Percentiles rank a stretch among this genome's conserved stretches.
Evolutionary conservation across 2,329 filamentous ascomycete genomes (phyloP).

Genomic region (Botryotinia calthae): DNA sequence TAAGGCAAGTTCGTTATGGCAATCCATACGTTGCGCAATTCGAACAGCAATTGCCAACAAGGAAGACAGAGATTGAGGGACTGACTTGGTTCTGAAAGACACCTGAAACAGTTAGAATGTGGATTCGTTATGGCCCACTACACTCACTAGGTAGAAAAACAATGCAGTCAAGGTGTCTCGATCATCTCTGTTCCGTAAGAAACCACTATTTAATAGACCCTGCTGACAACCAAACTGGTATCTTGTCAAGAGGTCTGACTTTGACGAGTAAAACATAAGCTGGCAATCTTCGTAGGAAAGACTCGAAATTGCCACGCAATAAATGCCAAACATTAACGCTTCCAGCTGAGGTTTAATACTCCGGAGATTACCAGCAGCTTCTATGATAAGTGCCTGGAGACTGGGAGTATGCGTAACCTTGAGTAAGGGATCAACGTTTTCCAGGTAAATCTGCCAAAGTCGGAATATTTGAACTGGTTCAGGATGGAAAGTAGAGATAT

Average conservation of each 20-base stretch:
- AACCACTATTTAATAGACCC: constrained; percentile 45
- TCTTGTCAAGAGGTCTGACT: constrained; percentile 41
- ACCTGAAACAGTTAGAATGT: constrained; percentile 29
- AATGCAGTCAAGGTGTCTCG: constrained; percentile 50
- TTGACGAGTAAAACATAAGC: constrained; percentile 40
- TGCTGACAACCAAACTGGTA: constrained; percentile 49
- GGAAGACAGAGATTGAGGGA: constrained; percentile 59
- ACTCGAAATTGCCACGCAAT: constrained; percentile 57
- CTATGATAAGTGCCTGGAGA: constrained; percentile 62
- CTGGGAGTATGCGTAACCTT: constrained; percentile 72
- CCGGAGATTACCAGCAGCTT: constrained; percentile 56
- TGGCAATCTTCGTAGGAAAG: constrained; percentile 55
- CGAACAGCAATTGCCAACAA: constrained; percentile 65
- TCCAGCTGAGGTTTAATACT: constrained; percentile 57
- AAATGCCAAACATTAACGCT: constrained; percentile 64
- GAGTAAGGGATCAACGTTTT: constrained; percentile 71
- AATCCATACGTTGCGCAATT: constrained; percentile 64
- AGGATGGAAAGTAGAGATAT: constrained; percentile 51
- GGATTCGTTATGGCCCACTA: constrained; percentile 1
- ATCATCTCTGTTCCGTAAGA: constrained; percentile 43
- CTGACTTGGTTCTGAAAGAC: constrained; percentile 42
- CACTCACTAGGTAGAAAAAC: constrained; percentile 52
- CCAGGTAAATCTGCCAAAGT: constrained; percentile 72
- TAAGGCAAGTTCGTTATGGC: constrained; percentile 61
- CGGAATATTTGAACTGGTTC: constrained; percentile 62